phyloP scores from a whole-genome alignment of 73 alveolate genomes.

The Tetrahymena borealis region DNA sequence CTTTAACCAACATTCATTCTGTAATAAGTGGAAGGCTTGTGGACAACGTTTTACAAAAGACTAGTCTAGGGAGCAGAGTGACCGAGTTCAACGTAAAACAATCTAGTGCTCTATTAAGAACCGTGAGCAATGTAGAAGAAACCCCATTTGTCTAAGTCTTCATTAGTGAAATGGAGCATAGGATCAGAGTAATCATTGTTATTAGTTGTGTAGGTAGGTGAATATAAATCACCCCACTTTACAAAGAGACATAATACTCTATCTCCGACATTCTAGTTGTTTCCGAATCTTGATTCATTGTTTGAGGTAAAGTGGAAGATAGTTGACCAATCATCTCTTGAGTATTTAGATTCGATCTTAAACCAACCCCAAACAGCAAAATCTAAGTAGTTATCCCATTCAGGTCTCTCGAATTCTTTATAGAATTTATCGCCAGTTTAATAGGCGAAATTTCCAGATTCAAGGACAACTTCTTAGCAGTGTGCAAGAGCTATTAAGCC shows the following conservation, averaged over 20 bases:
- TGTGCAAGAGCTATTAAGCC: too few species aligned
- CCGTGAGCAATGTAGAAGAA: not conserved
- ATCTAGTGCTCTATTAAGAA: not conserved
- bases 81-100: not conserved
- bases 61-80: not conserved
- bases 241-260: not conserved
- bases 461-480: too few species aligned
- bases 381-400: not conserved
- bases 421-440: too few species aligned
- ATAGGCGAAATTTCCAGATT: too few species aligned
- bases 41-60: not conserved
- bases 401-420: too few species aligned
- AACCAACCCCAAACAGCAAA: not conserved
- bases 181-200: not conserved
- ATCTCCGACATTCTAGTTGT: not conserved
- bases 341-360: not conserved
- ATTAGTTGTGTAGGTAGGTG: not conserved
- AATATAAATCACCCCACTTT: not conserved
- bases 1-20: not conserved
- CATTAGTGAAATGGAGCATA: not conserved
- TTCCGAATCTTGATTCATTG: not conserved
- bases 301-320: not conserved
- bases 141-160: not conserved
- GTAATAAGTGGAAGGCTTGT: not conserved
- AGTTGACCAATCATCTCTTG: not conserved